phyloP scores from a whole-genome alignment of 805 yeast species.

The Pichia phayaonensis region DNA sequence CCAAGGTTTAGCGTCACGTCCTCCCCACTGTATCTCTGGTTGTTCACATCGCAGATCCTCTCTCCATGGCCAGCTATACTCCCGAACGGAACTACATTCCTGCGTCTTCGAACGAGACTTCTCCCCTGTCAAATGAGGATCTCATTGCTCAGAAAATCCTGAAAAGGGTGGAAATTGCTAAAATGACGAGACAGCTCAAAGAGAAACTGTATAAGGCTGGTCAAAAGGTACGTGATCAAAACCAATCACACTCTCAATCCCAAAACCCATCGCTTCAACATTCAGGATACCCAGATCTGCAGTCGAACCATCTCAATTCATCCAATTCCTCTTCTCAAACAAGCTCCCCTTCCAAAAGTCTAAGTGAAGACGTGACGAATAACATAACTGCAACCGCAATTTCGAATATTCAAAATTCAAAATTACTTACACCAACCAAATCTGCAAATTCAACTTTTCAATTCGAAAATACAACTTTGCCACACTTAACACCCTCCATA shows the following conservation, averaged over 20 bases:
- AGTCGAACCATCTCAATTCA: not conserved
- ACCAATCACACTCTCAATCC: constrained; percentile 1
- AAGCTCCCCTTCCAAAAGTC: constrained; percentile 15
- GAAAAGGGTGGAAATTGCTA: constrained; percentile 39
- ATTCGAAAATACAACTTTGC: constrained; percentile 1
- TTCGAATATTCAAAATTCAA: constrained; percentile 12
- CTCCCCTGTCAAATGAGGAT: constrained; percentile 26
- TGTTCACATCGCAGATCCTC: not conserved
- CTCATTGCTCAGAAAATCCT: constrained; percentile 36
- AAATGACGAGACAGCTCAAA: constrained; percentile 38
- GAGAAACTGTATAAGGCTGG: constrained; percentile 36
- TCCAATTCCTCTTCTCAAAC: constrained; percentile 8
- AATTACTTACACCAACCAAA: constrained; percentile 11
- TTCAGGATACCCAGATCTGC: not conserved
- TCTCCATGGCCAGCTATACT: not conserved
- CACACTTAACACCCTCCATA: constrained; percentile 10
- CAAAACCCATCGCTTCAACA: not conserved
- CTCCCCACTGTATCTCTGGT: not conserved
- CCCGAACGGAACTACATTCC: not conserved
- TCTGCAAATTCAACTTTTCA: not conserved
- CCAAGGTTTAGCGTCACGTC: not conserved
- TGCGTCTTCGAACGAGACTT: constrained; percentile 6
- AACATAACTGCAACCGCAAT: constrained; percentile 16
- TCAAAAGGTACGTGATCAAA: constrained; percentile 28
- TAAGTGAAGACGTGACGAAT: constrained; percentile 10